These are phyloP conservation scores for Backusella macrospora DNA, from an alignment of 192 early-diverging fungal genomes.

Conservation along the genomic window DNA sequence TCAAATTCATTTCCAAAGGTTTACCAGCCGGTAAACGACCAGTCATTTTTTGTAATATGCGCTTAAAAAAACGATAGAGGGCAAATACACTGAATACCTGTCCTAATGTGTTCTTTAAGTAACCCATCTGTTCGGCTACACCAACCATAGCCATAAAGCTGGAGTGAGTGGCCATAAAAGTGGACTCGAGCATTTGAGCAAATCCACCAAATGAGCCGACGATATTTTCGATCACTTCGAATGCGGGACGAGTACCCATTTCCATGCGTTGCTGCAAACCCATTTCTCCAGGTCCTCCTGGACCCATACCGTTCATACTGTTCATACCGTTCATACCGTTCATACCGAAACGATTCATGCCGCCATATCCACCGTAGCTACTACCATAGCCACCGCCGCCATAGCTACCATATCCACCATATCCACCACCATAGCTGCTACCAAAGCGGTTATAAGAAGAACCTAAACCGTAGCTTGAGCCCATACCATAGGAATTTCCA, in stretches of 20 bases:
- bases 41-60: slow-evolving; percentile 63
- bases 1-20: slow-evolving; percentile 69
- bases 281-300: slow-evolving; percentile 61
- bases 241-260: slow-evolving; percentile 88
- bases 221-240: slow-evolving; percentile 89
- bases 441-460: slow-evolving; percentile 37
- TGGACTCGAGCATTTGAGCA: slow-evolving; percentile 97
- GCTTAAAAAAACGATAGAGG: slow-evolving; percentile 69
- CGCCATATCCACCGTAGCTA: slow-evolving; percentile 49
- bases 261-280: slow-evolving; percentile 85
- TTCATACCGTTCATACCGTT: slow-evolving; percentile 53
- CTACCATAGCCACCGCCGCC: slow-evolving; percentile 43
- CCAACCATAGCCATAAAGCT: slow-evolving; percentile 95
- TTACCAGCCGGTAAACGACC: slow-evolving; percentile 73
- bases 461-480: slow-evolving; percentile 41
- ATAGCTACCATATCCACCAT: slow-evolving; percentile 38
- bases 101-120: slow-evolving; percentile 82
- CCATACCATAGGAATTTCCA: slow-evolving; percentile 46
- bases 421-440: slow-evolving; percentile 47
- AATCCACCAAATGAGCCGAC: slow-evolving; percentile 98
- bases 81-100: slow-evolving; percentile 83
- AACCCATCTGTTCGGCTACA: slow-evolving; percentile 98
- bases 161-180: slow-evolving; percentile 94
- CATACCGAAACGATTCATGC: slow-evolving; percentile 39
- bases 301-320: slow-evolving; percentile 37